Evolutionary conservation across 2,329 filamentous ascomycete species (phyloP), one percentile per base, ranked within the genome.

Genomic region (Cercospora beticola): DNA sequence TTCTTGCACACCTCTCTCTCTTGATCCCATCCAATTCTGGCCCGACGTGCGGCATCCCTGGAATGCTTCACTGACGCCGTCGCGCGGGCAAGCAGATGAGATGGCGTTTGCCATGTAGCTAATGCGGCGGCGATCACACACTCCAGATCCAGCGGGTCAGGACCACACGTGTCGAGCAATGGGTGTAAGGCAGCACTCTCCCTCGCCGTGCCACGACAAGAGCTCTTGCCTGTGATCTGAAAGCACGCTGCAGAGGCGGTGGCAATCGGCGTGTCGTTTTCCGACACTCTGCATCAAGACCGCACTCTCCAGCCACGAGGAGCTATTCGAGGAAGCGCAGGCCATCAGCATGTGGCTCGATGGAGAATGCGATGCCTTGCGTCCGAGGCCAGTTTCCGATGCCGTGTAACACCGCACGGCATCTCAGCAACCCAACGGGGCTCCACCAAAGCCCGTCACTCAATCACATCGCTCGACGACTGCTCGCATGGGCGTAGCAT

Each of bases 321-420:
- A 33, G 23, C 43, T 54, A 54, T 31, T 52, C n/a, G 33, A 26
- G 46, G 59, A 18, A 21, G 10, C 61, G 8, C 46, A 21, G 36
- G 14, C 5, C 30, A 31, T 36, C 52, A 31, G 31, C 30, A 36
- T 57, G 62, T 30, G 26, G 62, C 62, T 43, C 28, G 33, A 36
- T 40, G 33, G 30, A 46, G 62, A 64, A 28, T 23, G 23, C 57
- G 14, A 40, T 56, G 43, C 62, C 66, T 68, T 68, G 66, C 66
- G 60, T 66, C 62, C 18, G 61, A 67, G 63, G 60, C 61, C 64
- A 65, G 40, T 49, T 60, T 57, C 56, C 56, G 62, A 64, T 33
- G 66, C 36, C 30, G 66, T 68, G 66, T 62, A 49, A 68, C 66
- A 40, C 58, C 57, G 54, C 61, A 64, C 65, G 31, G 52, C 66